Percentiles rank a stretch among this genome's conserved stretches.
phyloP scores from a whole-genome alignment of 805 yeast genomes.

The Zygosaccharomyces gambellarensis region DNA sequence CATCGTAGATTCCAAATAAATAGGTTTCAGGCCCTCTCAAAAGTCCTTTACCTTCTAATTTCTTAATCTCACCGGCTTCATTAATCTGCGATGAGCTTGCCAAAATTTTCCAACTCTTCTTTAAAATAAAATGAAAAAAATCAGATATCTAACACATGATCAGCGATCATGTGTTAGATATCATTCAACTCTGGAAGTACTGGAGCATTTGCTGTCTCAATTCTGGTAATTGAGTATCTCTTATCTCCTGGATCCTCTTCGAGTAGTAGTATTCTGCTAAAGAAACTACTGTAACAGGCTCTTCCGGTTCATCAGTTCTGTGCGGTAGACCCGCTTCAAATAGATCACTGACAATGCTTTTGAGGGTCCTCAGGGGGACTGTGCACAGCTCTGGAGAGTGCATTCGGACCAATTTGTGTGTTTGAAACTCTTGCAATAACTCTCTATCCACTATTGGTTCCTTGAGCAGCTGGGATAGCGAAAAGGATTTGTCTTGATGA shows the following conservation, averaged over 20 bases:
- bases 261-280: constrained; percentile 30
- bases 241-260: constrained; percentile 23
- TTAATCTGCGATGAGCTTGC: constrained; percentile 3
- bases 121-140: not conserved
- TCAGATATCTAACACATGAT: not conserved
- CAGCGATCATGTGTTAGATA: not conserved
- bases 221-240: constrained; percentile 21
- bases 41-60: not conserved
- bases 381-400: constrained; percentile 23
- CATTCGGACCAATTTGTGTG: constrained; percentile 23
- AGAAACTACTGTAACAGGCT: constrained; percentile 19
- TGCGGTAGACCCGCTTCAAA: constrained; percentile 19
- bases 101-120: constrained; percentile 1
- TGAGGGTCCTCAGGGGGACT: constrained; percentile 23
- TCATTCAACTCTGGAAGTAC: constrained; percentile 1
- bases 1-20: constrained; percentile 16
- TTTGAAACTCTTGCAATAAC: constrained; percentile 17
- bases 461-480: constrained; percentile 14
- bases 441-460: constrained; percentile 29
- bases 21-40: not conserved
- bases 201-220: constrained; percentile 16
- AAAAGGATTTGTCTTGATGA: constrained; percentile 17
- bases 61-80: not conserved
- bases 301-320: constrained; percentile 3
- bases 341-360: constrained; percentile 19